Evolutionary conservation across 768 basidiomycete genomes (phyloP), one percentile per base, ranked within the genome.

Genomic region (Kondoa subrosea): DNA sequence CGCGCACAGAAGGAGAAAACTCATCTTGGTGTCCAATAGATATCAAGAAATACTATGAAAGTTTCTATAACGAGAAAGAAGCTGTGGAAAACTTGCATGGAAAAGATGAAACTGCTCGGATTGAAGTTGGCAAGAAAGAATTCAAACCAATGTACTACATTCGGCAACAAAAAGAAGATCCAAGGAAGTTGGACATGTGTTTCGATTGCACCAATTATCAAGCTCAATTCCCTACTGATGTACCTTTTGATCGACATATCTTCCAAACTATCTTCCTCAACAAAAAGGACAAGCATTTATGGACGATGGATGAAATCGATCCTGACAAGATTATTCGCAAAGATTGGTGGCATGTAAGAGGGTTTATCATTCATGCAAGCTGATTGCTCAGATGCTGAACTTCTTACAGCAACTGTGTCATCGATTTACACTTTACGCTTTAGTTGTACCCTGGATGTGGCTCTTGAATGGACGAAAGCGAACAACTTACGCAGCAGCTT

Each of bases 261-360:
- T 80, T 78, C 76, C 78, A 79, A 74, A 78, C 77, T 4, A 80
- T 79, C 75, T 78, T 78, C 73, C 71, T 80, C 66, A 78, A 79
- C 75, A 78, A 77, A 64, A 76, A 78, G 66, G 72, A 80, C 70
- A 66, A 77, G 69, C 29, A 78, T 12, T 74, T 71, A 0, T 80
- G 79, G 79, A 66, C 73, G 0, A 75, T 71, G 63, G 73, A 78
- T 68, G 78, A 80, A 70, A 80, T 80, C 70, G 68, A 71, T 16
- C 75, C 77, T 70, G 76, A 76, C 62, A 78, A 78, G 73, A 78
- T 79, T 72, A 77, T 76, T 56, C 57, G 66, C 25, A 66, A 69
- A 34, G 66, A 69, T 61, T 69, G 69, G 69, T 69, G 69, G 69
- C 69, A 69, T 56, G 67, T 40, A 33, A 33, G 27, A 56, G 66